Evolutionary conservation across 2,329 filamentous ascomycete species (phyloP), one percentile per base, ranked within the genome.

Genomic region (Chaetomiaceae sp.): DNA sequence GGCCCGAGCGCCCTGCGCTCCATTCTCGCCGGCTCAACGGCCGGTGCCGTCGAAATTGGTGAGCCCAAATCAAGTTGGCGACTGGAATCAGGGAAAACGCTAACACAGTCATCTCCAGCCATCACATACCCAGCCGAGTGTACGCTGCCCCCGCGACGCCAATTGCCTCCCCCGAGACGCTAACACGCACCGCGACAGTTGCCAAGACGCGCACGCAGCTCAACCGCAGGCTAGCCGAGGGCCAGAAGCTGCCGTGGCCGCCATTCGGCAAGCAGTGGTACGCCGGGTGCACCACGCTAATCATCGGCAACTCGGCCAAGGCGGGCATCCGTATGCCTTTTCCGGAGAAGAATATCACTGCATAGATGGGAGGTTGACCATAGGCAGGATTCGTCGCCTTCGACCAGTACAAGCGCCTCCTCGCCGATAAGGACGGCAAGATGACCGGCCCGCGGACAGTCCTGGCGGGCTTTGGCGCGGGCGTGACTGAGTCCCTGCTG

Each of bases 251-350:
- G 27, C 91, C 92, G 49, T 96, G 90, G 88, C 94, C 94, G 39
- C 89, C 89, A 11, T 97, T 97, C 66, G 94, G 94, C 45, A 78
- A 74, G 63, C 90, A 95, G 71, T 99, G 94, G 94, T 99, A 99
- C 71, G 92, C 94, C 12, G 94, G 94, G 34, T 99, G 94, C 75
- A 97, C 94, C 43, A 97, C 94, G 25, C 75, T 96, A 68, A 95
- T 99, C 55, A 90, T 97, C 62, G 94, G 94, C 57, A 99, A 99
- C 74, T 95, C 91, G 49, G 80, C 94, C 68, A 99, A 99, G 76
- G 94, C 94, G 34, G 94, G 91, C 55, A 95, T 97, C 59, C 86
- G 91, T 91, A 80, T 57, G 86, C 78, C 38, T 25, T 25, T 6
- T 33, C 8, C 5, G 27, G 29, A 31, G 3, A 9, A 31, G 3